Conservation (phyloP, 345 rosid species). For the Geranium rotundifolium region DNA sequence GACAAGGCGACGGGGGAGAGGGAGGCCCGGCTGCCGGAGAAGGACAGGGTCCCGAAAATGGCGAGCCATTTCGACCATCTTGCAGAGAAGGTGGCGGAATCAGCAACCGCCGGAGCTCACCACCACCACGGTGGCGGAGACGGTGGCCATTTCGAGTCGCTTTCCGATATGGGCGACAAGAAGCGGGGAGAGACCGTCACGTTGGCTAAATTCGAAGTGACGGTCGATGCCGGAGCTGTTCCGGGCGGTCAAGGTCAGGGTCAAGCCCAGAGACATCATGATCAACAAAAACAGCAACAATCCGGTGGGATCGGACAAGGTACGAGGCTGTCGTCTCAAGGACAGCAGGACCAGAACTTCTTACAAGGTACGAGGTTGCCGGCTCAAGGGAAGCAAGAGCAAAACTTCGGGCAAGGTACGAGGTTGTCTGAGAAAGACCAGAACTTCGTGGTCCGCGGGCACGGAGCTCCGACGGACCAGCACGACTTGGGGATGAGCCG, state of each 20-base stretch:
- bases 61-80: slow-evolving; percentile 51
- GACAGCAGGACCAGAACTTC: too few species aligned
- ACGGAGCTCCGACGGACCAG: too few species aligned
- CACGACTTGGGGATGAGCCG: too few species aligned
- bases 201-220: background rate
- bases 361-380: too few species aligned
- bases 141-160: slow-evolving; percentile 16
- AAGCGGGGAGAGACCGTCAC: slow-evolving; percentile 8
- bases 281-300: background rate
- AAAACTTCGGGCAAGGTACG: too few species aligned
- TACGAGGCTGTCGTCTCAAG: too few species aligned
- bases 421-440: too few species aligned
- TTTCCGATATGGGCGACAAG: slow-evolving; percentile 11
- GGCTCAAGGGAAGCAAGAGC: too few species aligned
- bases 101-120: slow-evolving; percentile 1
- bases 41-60: slow-evolving; percentile 53
- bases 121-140: background rate
- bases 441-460: too few species aligned
- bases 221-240: slow-evolving; percentile 1
- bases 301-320: background rate
- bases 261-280: background rate
- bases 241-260: background rate
- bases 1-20: slow-evolving; percentile 31
- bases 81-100: slow-evolving; percentile 9
- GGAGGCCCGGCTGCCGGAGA: slow-evolving; percentile 33